Percentiles rank a stretch among this genome's conserved stretches.
Conservation (phyloP, 2,329 filamentous ascomycete genomes). For the Neonectria punicea region DNA sequence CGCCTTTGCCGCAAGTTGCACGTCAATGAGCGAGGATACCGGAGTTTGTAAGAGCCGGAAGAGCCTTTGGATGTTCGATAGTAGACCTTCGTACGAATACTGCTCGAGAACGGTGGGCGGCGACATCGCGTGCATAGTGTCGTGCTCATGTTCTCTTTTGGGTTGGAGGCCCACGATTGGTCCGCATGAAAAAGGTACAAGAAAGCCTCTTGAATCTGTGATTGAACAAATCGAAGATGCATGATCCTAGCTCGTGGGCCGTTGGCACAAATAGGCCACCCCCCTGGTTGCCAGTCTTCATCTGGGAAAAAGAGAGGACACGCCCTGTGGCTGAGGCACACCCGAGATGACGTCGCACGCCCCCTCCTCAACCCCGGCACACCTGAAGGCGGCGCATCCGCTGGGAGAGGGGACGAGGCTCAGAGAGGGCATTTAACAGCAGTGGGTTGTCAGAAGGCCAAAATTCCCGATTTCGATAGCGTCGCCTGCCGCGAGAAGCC, state of each 20-base stretch:
- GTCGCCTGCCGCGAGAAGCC: constrained; percentile 15
- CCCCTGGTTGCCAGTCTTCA: constrained; percentile 29
- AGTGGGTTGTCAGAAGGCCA: constrained; percentile 21
- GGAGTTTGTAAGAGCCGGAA: constrained; percentile 6
- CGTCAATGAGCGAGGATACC: constrained; percentile 14
- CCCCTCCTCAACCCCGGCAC: constrained; percentile 27
- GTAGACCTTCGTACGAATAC: not conserved
- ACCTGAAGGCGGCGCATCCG: constrained; percentile 32
- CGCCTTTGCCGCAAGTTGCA: not conserved
- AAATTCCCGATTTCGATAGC: constrained; percentile 18
- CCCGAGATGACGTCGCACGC: constrained; percentile 21
- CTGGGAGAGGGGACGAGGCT: constrained; percentile 11
- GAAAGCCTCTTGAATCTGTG: constrained; percentile 36
- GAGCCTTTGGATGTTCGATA: constrained; percentile 24
- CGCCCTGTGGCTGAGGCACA: constrained; percentile 29
- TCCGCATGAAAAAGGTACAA: constrained; percentile 31
- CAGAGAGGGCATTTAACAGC: constrained; percentile 18
- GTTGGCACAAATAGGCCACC: constrained; percentile 28
- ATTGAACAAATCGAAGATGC: constrained; percentile 43
- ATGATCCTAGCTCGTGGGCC: constrained; percentile 39
- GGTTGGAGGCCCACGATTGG: constrained; percentile 32
- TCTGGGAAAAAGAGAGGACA: constrained; percentile 25
- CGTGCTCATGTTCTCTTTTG: constrained; percentile 18
- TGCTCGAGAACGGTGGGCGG: constrained; percentile 31
- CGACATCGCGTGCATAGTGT: constrained; percentile 27